phyloP scores from a whole-genome alignment of 2,329 filamentous ascomycete genomes.

The Colletotrichum viniferum region DNA sequence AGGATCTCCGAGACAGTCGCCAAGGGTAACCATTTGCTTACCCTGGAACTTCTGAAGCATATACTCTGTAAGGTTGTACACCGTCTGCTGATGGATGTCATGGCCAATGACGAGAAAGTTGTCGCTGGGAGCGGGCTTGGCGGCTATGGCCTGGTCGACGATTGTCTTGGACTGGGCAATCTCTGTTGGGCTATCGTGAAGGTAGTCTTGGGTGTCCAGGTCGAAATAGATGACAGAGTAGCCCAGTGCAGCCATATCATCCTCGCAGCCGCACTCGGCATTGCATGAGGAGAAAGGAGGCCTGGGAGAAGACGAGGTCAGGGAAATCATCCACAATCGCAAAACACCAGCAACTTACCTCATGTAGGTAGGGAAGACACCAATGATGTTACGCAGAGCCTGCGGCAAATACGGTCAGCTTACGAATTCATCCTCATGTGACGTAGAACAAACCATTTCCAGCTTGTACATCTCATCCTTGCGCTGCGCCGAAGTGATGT shows the following conservation, averaged over 20 bases:
- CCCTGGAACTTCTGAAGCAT: conserved; percentile 37
- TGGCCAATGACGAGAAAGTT: conserved; percentile 35
- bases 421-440: conserved; percentile 9
- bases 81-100: conserved; percentile 45
- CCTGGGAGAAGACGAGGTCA: not conserved
- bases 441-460: conserved; percentile 3
- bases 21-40: conserved; percentile 51
- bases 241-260: conserved; percentile 30
- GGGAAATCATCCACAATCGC: not conserved
- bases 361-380: conserved; percentile 60
- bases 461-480: conserved; percentile 35
- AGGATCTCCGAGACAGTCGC: conserved; percentile 54
- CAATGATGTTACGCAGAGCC: conserved; percentile 57
- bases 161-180: conserved; percentile 40
- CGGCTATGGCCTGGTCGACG: conserved; percentile 35
- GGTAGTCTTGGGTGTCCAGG: conserved; percentile 40
- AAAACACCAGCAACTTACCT: conserved; percentile 6
- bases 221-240: conserved; percentile 41
- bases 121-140: conserved; percentile 28
- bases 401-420: conserved; percentile 51
- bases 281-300: conserved; percentile 50
- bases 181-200: conserved; percentile 29
- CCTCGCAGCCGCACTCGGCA: conserved; percentile 8
- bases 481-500: conserved; percentile 36
- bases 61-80: conserved; percentile 41